phyloP scores from a whole-genome alignment of 768 basidiomycete species.

The Boletus subparvulus region DNA sequence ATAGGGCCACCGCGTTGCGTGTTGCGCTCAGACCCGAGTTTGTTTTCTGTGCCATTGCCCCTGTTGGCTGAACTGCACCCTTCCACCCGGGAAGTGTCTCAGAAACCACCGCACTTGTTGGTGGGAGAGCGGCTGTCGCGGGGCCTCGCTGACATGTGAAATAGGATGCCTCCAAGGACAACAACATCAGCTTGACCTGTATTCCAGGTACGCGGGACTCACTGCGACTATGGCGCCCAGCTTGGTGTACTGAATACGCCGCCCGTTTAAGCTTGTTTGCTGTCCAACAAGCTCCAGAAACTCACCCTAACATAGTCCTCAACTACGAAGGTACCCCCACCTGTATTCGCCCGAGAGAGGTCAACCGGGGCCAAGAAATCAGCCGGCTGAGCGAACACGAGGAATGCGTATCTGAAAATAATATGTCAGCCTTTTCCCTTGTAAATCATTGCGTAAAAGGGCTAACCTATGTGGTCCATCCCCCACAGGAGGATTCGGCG shows the following conservation, averaged over 20 bases:
- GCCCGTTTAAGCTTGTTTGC: background rate
- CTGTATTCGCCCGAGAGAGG: slow-evolving; percentile 47
- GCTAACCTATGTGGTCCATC: slow-evolving; percentile 71
- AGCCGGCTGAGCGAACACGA: slow-evolving; percentile 63
- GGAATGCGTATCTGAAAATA: slow-evolving; percentile 58
- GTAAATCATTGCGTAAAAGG: background rate
- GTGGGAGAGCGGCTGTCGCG: slow-evolving; percentile 47
- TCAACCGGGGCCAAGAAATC: slow-evolving; percentile 60
- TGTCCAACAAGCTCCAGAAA: background rate
- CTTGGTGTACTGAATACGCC: slow-evolving; percentile 42
- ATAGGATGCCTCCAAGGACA: slow-evolving; percentile 55
- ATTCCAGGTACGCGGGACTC: slow-evolving; percentile 18
- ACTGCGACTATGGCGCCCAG: slow-evolving; percentile 65
- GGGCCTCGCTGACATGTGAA: slow-evolving; percentile 71
- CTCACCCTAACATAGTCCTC: slow-evolving; percentile 55
- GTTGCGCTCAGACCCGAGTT: slow-evolving; percentile 23
- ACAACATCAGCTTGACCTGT: slow-evolving; percentile 1
- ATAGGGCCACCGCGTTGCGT: slow-evolving; percentile 19
- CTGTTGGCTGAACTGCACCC: slow-evolving; percentile 11
- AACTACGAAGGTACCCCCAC: slow-evolving; percentile 58
- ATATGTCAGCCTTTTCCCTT: background rate
- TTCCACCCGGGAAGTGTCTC: slow-evolving; percentile 50
- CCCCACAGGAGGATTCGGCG: slow-evolving; percentile 66
- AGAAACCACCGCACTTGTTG: slow-evolving; percentile 66
- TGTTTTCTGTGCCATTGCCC: slow-evolving; percentile 15